Base-by-base conservation (phyloP, 2,329 filamentous ascomycete species). In the Hansfordia pulvinata region DNA sequence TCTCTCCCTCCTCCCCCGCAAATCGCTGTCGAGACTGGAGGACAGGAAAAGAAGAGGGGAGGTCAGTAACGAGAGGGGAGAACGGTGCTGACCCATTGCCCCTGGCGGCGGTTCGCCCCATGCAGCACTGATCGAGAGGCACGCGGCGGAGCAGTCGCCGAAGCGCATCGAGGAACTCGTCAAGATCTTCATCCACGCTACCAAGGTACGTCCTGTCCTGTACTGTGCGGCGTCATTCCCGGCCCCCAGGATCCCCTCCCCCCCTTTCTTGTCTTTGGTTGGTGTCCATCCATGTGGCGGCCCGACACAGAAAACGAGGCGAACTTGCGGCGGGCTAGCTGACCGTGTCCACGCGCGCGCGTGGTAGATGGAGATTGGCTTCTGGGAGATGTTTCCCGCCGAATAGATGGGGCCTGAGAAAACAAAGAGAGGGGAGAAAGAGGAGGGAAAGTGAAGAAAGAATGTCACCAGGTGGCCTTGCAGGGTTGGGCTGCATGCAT, bases 101-200 rank as follows among this genome's bases (percentile, higher is more conserved):
- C n/a, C 7, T 23, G 12, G 16, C 6, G 13, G 10, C 15, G 10
- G 8, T 26, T 11, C 15, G 4, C 10, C 11, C 33, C 27, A 27
- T 30, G 5, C 35, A 80, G 80, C 70, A 33, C 53, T 92, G 17
- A 62, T 94, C 7, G 88, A 94, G 50, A 68, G 70, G 38, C 66
- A 85, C 43, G 75, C 80, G 10, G 56, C 65, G n/a, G 56, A 72
- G 25, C 79, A 88, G 38, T 86, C 82, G 3, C 73, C 78, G 0
- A 61, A 60, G 19, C 64, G 84, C 22, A 69, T 94, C 31, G 84
- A 93, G 40, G 79, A 93, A 46, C 56, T 96, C 26, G 72, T 88
- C 23, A 63, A 69, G 36, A 83, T 94, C 26, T 94, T 94, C 44
- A 71, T 85, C 24, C 78, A 85, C 39, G 83, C 79, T n/a, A 92